These are phyloP conservation scores for Pseudozyma pruni DNA, from an alignment of 1,284 basidiomycete species.

Conservation along the genomic window DNA sequence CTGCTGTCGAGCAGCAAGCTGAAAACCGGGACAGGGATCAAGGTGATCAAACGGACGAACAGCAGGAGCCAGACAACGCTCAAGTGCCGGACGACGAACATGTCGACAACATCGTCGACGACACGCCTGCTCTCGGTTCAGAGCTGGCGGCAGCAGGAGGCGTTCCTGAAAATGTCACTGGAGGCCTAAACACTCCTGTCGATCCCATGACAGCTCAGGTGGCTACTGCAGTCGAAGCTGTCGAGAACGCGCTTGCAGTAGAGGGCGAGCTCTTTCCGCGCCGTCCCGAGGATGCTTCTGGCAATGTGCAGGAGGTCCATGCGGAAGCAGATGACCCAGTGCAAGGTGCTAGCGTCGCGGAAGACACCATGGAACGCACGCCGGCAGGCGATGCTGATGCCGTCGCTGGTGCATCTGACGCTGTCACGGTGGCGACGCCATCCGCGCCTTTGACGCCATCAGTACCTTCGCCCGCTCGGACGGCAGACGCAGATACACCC, in stretches of 20 bases:
- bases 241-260: conserved; percentile 6
- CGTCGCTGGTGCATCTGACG: background rate
- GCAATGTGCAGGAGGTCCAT: background rate
- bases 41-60: background rate
- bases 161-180: background rate
- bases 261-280: background rate
- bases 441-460: no score
- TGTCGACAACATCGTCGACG: background rate
- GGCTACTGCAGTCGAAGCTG: conserved; percentile 3
- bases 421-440: background rate
- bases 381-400: background rate
- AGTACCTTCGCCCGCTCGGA: no score
- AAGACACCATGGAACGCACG: background rate
- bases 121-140: background rate
- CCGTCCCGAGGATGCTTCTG: background rate
- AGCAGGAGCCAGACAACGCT: background rate
- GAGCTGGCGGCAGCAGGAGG: background rate
- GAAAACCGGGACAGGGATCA: no score
- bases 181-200: background rate
- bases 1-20: no score
- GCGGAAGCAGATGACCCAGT: background rate
- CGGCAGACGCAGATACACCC: no score
- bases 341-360: background rate
- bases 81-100: background rate
- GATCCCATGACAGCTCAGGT: background rate